A percentile compares a stretch with the other conserved stretches of the same genome.
Conservation (phyloP, 768 basidiomycete species). For the Termitomyces sp. region DNA sequence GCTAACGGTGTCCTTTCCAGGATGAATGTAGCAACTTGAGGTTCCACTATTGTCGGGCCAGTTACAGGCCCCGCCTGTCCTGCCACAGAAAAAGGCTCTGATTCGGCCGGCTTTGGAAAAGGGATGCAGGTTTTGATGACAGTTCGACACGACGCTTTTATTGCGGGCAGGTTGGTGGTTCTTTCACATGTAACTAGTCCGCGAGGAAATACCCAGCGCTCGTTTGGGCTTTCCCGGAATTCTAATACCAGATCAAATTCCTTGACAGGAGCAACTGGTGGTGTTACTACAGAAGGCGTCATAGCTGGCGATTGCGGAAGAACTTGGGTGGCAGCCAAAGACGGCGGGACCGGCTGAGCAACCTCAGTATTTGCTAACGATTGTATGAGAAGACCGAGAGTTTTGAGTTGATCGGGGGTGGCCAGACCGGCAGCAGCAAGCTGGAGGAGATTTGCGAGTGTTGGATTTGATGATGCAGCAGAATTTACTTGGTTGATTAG, state of each 20-base stretch:
- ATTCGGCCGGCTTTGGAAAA: conserved; percentile 18
- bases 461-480: conserved; percentile 63
- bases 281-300: conserved; percentile 5
- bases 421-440: conserved; percentile 59
- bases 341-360: conserved; percentile 10
- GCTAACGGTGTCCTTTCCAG: conserved; percentile 41
- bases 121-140: conserved; percentile 41
- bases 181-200: conserved; percentile 46
- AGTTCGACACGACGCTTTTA: conserved; percentile 23
- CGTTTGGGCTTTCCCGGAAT: conserved; percentile 55
- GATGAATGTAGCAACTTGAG: conserved; percentile 38
- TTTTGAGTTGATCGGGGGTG: conserved; percentile 57
- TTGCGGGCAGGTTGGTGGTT: conserved; percentile 18
- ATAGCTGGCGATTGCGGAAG: conserved; percentile 9
- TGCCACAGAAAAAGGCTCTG: not conserved
- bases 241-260: conserved; percentile 73
- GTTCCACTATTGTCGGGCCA: not conserved
- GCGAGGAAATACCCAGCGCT: conserved; percentile 68
- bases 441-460: conserved; percentile 60
- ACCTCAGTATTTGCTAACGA: conserved; percentile 41
- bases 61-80: not conserved
- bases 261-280: conserved; percentile 29
- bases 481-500: conserved; percentile 60
- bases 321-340: not conserved
- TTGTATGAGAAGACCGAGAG: conserved; percentile 68